Base-by-base conservation (phyloP, 768 basidiomycete species). In the Pisolithus orientalis region DNA sequence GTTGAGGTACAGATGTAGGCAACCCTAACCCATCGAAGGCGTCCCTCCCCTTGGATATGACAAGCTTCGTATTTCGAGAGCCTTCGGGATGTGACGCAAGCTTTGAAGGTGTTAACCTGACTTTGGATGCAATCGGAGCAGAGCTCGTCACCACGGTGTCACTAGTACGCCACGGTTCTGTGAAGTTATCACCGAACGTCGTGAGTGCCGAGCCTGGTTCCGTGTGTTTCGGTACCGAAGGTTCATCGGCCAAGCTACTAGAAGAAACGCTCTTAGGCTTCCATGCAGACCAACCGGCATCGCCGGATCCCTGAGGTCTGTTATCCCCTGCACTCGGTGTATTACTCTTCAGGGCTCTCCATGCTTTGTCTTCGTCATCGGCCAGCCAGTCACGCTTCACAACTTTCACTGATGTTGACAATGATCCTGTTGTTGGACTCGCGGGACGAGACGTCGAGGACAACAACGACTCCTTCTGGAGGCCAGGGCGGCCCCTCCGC, bases 11-110 rank as follows among this genome's bases (percentile, higher is more conserved):
- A n/a, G 75, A 65, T 28, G 68, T 61, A 53, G 69, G 65, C 21
- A 86, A 63, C 7, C 81, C 87, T 44, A 92, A 70, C 10, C 85
- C 89, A 34, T 87, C 86, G 56, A 92, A 92, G 5, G 90, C 90
- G 62, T 92, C 90, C 57, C 78, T 85, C 17, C 74, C 74, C 49
- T 66, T 74, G 49, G 61, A 60, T 39, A 70, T 54, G 39, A 61
- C n/a, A 29, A 70, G 57, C 50, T 60, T 68, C 8, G 66, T 68
- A 24, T 53, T 58, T 44, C 66, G 66, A 43, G 68, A 68, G 8
- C 66, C 68, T 29, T 68, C 68, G 11, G 42, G 40, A 27, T 52
- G 64, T 47, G 63, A 60, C 27, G 56, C 58, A 17, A 68, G 57
- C 44, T 60, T 70, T 24, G 64, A 61, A 21, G 53, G 28, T 24